A percentile compares a stretch with the other conserved stretches of the same genome.
phyloP scores from a whole-genome alignment of 192 early-diverging fungal genomes.

The Podila epigama region DNA sequence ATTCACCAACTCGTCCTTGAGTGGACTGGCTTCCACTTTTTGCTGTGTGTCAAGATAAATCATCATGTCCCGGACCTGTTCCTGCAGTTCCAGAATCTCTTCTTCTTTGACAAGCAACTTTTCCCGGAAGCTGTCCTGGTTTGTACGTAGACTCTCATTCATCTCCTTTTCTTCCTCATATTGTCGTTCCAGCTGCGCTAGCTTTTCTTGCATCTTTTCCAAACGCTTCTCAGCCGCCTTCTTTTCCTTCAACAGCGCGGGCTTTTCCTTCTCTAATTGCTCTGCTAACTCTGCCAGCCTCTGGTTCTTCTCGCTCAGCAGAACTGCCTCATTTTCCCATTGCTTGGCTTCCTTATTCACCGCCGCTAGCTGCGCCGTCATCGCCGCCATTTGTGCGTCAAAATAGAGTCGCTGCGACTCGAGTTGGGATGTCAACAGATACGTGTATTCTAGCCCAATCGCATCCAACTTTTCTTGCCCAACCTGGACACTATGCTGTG shows the following conservation, averaged over 20 bases:
- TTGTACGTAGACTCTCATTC: conserved; percentile 57
- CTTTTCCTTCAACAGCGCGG: conserved; percentile 51
- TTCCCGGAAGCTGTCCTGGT: conserved; percentile 68
- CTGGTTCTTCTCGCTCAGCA: conserved; percentile 31
- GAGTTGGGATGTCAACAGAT: conserved; percentile 84
- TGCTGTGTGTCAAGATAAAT: conserved; percentile 83
- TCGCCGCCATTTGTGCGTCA: conserved; percentile 68
- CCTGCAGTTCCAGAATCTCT: conserved; percentile 73
- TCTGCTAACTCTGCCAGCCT: conserved; percentile 23
- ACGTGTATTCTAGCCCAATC: conserved; percentile 82
- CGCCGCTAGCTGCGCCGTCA: conserved; percentile 63
- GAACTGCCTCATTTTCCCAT: conserved; percentile 40
- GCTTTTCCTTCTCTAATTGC: conserved; percentile 51
- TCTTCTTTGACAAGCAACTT: conserved; percentile 64
- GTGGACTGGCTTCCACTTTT: conserved; percentile 58
- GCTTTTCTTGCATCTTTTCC: conserved; percentile 63
- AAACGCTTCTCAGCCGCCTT: conserved; percentile 63
- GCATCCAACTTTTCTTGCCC: conserved; percentile 77
- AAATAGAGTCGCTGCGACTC: conserved; percentile 89
- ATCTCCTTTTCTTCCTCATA: conserved; percentile 79
- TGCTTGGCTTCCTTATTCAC: conserved; percentile 46
- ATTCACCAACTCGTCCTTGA: conserved; percentile 50
- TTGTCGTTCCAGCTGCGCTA: conserved; percentile 61
- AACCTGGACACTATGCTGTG: conserved; percentile 33
- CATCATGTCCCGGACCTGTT: conserved; percentile 93